phyloP scores from a whole-genome alignment of 305 asterid species.

The Fraxinus baroniana region DNA sequence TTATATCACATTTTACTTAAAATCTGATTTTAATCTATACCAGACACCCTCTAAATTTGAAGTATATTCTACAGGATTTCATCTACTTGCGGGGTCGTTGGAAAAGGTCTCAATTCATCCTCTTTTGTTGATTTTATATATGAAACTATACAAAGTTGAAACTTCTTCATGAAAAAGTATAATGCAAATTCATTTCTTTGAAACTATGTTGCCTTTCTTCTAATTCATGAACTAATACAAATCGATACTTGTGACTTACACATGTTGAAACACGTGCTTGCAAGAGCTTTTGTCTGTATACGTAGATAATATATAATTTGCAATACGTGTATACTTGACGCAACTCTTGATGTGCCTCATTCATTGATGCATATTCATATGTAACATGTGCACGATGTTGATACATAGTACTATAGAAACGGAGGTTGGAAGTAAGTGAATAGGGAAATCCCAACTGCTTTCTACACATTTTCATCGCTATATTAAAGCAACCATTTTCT shows the following conservation, averaged over 20 bases:
- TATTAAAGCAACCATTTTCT: constrained; percentile 26
- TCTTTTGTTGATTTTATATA: not conserved
- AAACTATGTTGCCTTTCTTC: not conserved
- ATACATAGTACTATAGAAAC: not conserved
- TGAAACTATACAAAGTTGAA: not conserved
- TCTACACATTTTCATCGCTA: constrained; percentile 49
- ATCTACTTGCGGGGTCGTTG: not conserved
- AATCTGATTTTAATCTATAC: too few species aligned
- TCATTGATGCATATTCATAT: not conserved
- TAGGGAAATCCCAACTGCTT: constrained; percentile 42
- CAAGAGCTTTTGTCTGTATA: not conserved
- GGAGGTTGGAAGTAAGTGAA: not conserved
- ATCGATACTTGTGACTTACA: not conserved
- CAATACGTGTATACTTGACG: not conserved
- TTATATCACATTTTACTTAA: too few species aligned
- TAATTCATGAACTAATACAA: not conserved
- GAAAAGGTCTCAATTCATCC: not conserved
- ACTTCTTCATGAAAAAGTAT: not conserved
- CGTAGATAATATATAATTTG: not conserved
- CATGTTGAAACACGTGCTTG: not conserved
- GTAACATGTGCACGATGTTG: not conserved
- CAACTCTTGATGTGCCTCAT: not conserved
- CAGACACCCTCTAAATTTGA: not conserved
- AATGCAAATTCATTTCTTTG: not conserved
- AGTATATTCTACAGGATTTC: not conserved